These are phyloP conservation scores for Silene noctiflora DNA, from an alignment of 179 eudicot species.

Conservation along the genomic window DNA sequence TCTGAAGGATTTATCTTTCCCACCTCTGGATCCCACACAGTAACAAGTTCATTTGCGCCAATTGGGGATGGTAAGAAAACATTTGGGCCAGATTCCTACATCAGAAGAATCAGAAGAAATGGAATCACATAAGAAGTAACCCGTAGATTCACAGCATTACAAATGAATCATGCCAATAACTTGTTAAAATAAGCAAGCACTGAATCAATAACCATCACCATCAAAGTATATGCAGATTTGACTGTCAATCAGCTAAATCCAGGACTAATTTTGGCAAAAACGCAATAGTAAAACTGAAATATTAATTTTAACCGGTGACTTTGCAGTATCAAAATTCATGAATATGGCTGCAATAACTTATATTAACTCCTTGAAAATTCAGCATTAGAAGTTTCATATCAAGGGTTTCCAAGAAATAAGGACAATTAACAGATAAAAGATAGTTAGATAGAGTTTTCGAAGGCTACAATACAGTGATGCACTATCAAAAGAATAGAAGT, in stretches of 20 bases:
- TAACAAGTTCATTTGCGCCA: slow-evolving; percentile 91
- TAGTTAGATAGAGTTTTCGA: not conserved
- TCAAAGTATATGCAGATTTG: not conserved
- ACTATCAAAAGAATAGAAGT: not conserved
- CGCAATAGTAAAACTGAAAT: not conserved
- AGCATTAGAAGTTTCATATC: not conserved
- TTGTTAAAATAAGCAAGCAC: not conserved
- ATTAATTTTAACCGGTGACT: too few species aligned
- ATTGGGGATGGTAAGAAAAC: slow-evolving; percentile 78
- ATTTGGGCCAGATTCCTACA: slow-evolving; percentile 93
- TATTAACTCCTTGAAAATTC: not conserved
- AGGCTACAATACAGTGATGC: not conserved
- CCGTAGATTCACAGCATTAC: not conserved
- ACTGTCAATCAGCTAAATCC: not conserved
- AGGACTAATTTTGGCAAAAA: not conserved
- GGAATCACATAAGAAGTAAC: not conserved
- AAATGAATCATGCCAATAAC: slow-evolving; percentile 3
- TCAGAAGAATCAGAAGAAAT: slow-evolving; percentile 16
- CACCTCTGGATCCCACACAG: slow-evolving; percentile 96
- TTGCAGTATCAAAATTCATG: too few species aligned
- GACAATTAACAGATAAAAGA: not conserved
- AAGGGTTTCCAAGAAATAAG: not conserved
- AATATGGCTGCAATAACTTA: too few species aligned
- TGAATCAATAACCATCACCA: not conserved
- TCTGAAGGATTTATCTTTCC: slow-evolving; percentile 94